Evolutionary conservation across 768 basidiomycete genomes (phyloP), one percentile per base, ranked within the genome.

Genomic region (Kwoniella newhampshirensis): DNA sequence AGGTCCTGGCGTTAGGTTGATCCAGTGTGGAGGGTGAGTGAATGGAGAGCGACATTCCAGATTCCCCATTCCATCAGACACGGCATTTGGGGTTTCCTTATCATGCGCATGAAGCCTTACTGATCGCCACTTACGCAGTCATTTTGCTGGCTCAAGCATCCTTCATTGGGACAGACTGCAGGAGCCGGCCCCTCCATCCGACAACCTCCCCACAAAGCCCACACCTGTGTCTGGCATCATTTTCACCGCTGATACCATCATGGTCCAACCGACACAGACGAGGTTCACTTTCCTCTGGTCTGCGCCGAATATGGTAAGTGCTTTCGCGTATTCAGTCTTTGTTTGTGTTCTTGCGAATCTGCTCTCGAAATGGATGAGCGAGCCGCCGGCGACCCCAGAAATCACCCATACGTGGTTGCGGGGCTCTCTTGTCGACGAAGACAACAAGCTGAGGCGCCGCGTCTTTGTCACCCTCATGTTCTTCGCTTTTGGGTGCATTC

Each of bases 21-120:
- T 76, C 12, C 70, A 70, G 50, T 76, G 75, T 42, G 75, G 75
- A 40, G 75, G 75, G 75, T 76, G 55, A 59, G 73, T 62, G 27
- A 23, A 30, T 32, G 11, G 47, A n/a, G 8, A n/a, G n/a, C 18
- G 3, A 11, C n/a, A 32, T 32, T 35, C 21, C 26, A 17, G 39
- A 13, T 11, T 40, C 28, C 15, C 8, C 20, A 32, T 32, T 32
- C 20, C 2, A 48, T 25, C 8, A 25, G 25, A 13, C 15, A n/a
- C n/a, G n/a, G n/a, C n/a, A n/a, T n/a, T n/a, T n/a, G n/a, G n/a
- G n/a, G n/a, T n/a, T n/a, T n/a, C n/a, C n/a, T n/a, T n/a, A n/a
- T n/a, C n/a, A n/a, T n/a, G n/a, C n/a, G n/a, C n/a, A n/a, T n/a
- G n/a, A n/a, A 20, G 41, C 41, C 9, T n/a, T 32, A 18, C 17